These are phyloP conservation scores for Penicillium nordicum DNA, from an alignment of 2,329 filamentous ascomycete genomes.

Conservation along the genomic window DNA sequence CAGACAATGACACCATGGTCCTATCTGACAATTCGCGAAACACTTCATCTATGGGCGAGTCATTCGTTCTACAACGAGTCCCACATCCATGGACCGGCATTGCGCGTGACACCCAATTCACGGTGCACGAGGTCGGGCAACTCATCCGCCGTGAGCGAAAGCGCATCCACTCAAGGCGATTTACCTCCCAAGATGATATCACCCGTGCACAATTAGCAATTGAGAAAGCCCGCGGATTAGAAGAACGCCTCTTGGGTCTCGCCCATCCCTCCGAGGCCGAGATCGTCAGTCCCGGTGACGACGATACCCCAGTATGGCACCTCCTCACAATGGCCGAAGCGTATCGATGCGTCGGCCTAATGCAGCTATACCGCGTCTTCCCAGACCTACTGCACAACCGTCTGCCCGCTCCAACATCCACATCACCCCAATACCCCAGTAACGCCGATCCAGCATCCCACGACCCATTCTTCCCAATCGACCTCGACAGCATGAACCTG, in stretches of 20 bases:
- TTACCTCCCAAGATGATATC: conserved; percentile 39
- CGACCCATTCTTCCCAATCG: conserved; percentile 23
- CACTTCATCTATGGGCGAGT: conserved; percentile 23
- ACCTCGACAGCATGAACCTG: conserved; percentile 24
- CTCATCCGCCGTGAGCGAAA: conserved; percentile 37
- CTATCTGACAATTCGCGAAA: conserved; percentile 18
- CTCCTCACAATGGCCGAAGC: conserved; percentile 53
- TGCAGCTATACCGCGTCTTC: conserved; percentile 55
- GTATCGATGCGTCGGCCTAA: conserved; percentile 51
- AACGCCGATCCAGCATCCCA: conserved; percentile 2
- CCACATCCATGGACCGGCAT: conserved; percentile 42
- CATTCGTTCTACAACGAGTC: conserved; percentile 33
- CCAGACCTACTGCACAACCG: conserved; percentile 50
- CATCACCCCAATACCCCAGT: conserved; percentile 1
- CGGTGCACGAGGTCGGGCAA: conserved; percentile 47
- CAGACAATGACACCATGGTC: conserved; percentile 40
- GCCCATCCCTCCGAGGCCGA: conserved; percentile 48
- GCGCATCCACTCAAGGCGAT: conserved; percentile 33
- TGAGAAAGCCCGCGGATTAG: conserved; percentile 40
- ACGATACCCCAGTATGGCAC: conserved; percentile 52
- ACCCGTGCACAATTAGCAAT: conserved; percentile 34
- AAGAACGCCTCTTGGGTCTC: conserved; percentile 47
- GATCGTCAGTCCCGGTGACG: conserved; percentile 51
- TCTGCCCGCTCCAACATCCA: conserved; percentile 25
- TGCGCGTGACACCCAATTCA: conserved; percentile 37